Evolutionary conservation across 768 basidiomycete species (phyloP).

Genomic region (Lepiota venenata): DNA sequence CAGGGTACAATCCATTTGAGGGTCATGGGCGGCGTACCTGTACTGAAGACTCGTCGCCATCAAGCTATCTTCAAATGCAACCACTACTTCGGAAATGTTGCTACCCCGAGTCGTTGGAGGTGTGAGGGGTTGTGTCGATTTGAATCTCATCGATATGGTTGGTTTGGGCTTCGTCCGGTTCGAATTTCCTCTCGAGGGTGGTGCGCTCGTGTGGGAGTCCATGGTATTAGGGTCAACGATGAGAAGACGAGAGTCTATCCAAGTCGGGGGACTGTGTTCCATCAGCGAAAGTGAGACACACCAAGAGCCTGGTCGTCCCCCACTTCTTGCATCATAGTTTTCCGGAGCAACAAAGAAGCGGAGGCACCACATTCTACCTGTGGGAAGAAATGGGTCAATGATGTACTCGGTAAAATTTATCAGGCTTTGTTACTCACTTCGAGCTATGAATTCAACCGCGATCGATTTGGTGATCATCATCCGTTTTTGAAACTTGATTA

Average conservation of each 20-base stretch:
- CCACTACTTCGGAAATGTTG: conserved; percentile 27
- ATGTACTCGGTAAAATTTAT: not conserved
- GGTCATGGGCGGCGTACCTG: conserved; percentile 36
- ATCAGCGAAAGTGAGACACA: conserved; percentile 47
- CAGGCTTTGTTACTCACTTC: conserved; percentile 25
- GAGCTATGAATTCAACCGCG: conserved; percentile 62
- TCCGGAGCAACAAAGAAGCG: conserved; percentile 34
- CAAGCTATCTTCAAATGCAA: conserved; percentile 36
- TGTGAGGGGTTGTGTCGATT: conserved; percentile 29
- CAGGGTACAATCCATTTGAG: not conserved
- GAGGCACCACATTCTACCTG: conserved; percentile 59
- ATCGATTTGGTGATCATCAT: conserved; percentile 60
- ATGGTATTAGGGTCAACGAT: conserved; percentile 29
- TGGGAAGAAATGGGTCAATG: not conserved
- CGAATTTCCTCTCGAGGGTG: conserved; percentile 3
- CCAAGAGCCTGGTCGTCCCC: conserved; percentile 37
- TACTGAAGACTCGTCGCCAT: conserved; percentile 47
- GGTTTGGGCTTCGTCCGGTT: conserved; percentile 25
- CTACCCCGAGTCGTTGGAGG: conserved; percentile 16
- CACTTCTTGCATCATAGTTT: conserved; percentile 1
- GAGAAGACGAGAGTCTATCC: conserved; percentile 49
- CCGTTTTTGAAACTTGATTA: conserved; percentile 65
- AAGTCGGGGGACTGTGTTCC: conserved; percentile 57
- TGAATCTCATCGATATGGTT: conserved; percentile 34
- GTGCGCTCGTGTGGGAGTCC: conserved; percentile 8